These are phyloP conservation scores for Xylaria grammica DNA, from an alignment of 495 filamentous ascomycete genomes.

Conservation along the genomic window DNA sequence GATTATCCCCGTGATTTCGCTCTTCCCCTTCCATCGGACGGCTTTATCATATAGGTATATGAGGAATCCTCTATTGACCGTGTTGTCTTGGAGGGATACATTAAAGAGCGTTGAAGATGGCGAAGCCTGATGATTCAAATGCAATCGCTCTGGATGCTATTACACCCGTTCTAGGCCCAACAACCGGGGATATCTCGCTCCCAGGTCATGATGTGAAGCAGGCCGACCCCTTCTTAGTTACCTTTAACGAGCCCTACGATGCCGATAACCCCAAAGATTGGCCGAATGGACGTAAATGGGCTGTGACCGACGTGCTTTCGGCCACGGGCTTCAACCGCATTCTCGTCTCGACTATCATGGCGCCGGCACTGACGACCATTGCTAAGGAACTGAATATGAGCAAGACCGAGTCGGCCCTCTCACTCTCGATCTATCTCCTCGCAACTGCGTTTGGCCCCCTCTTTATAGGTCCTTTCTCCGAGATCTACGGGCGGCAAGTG, in stretches of 20 bases:
- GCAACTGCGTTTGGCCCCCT: slow-evolving; percentile 66
- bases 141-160: slow-evolving; percentile 11
- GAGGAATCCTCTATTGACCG: background rate
- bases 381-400: slow-evolving; percentile 60
- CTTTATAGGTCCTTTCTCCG: slow-evolving; percentile 63
- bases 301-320: slow-evolving; percentile 53
- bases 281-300: slow-evolving; percentile 64
- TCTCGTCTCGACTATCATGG: slow-evolving; percentile 71
- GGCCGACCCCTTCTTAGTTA: slow-evolving; percentile 10
- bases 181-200: background rate
- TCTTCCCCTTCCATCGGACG: too few species aligned
- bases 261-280: slow-evolving; percentile 66
- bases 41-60: too few species aligned
- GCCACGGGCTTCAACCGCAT: slow-evolving; percentile 67
- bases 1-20: too few species aligned
- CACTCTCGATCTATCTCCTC: slow-evolving; percentile 51
- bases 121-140: background rate
- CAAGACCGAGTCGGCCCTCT: slow-evolving; percentile 31
- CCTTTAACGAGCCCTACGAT: slow-evolving; percentile 40
- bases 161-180: background rate
- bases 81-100: background rate
- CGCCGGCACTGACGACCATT: slow-evolving; percentile 63
- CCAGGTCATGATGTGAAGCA: slow-evolving; percentile 3
- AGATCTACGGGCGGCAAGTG: slow-evolving; percentile 60
- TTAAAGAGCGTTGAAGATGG: background rate